phyloP scores from a whole-genome alignment of 2,329 filamentous ascomycete genomes.

The Trichocomaceae sp. region DNA sequence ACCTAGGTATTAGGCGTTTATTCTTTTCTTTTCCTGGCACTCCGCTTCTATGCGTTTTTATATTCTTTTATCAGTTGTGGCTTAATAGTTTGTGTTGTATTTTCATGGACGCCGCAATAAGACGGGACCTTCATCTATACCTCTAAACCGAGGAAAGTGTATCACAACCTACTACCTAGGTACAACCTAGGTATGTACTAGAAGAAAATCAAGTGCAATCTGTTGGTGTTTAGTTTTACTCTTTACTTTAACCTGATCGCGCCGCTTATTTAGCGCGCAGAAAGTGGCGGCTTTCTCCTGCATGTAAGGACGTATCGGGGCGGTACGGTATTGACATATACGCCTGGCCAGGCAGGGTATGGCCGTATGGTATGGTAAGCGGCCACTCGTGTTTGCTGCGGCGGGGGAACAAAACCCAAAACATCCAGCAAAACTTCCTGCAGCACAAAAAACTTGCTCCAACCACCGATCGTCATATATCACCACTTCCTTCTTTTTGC shows the following conservation, averaged over 20 bases:
- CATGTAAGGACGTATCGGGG: neutral
- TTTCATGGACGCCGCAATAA: neutral
- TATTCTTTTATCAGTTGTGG: neutral
- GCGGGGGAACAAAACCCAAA: slow-evolving; percentile 9
- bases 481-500: neutral
- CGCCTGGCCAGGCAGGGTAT: neutral
- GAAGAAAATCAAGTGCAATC: too few species aligned
- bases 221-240: too few species aligned
- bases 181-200: too few species aligned
- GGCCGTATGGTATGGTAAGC: neutral
- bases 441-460: slow-evolving; percentile 11
- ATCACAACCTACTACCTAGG: too few species aligned
- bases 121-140: neutral
- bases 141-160: too few species aligned
- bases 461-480: neutral
- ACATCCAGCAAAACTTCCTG: slow-evolving; percentile 2
- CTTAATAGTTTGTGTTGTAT: neutral
- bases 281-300: neutral
- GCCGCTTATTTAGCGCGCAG: neutral
- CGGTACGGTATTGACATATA: neutral
- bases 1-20: neutral
- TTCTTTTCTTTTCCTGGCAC: neutral
- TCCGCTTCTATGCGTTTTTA: neutral
- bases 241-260: too few species aligned
- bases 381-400: neutral